phyloP scores from a whole-genome alignment of 2,329 filamentous ascomycete species.

The Colletotrichum incanum region DNA sequence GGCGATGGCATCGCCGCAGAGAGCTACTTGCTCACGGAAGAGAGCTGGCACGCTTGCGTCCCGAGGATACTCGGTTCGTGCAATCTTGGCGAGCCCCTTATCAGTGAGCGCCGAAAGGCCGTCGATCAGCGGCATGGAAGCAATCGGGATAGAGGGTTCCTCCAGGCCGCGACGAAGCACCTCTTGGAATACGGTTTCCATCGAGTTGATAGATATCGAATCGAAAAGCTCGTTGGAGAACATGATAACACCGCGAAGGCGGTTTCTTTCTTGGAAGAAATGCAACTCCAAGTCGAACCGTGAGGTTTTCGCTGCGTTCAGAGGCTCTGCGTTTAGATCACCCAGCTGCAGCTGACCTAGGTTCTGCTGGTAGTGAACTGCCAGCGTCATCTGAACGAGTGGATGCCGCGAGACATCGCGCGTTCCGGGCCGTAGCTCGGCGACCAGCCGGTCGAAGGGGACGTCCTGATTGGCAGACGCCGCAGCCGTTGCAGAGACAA shows the following conservation, averaged over 20 bases:
- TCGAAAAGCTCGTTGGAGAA: slow-evolving; percentile 40
- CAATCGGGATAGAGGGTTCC: background rate
- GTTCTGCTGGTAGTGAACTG: slow-evolving; percentile 20
- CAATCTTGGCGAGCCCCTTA: slow-evolving; percentile 36
- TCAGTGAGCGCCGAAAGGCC: slow-evolving; percentile 23
- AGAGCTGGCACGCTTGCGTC: slow-evolving; percentile 46
- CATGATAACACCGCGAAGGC: slow-evolving; percentile 35
- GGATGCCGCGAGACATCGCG: slow-evolving; percentile 18
- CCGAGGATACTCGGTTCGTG: slow-evolving; percentile 35
- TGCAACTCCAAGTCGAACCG: slow-evolving; percentile 42
- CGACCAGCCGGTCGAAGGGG: slow-evolving; percentile 11
- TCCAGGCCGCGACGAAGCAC: background rate
- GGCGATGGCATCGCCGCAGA: slow-evolving; percentile 33
- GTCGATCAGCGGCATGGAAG: slow-evolving; percentile 3
- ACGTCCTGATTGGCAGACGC: slow-evolving; percentile 46
- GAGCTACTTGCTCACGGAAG: slow-evolving; percentile 44
- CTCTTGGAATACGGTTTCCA: slow-evolving; percentile 36
- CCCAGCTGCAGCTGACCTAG: slow-evolving; percentile 13
- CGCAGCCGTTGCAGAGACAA: slow-evolving; percentile 19
- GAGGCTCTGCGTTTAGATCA: background rate
- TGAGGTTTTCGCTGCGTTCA: slow-evolving; percentile 18
- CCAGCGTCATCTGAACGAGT: slow-evolving; percentile 19
- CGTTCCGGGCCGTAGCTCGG: slow-evolving; percentile 3
- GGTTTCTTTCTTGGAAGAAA: slow-evolving; percentile 43
- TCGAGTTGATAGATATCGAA: slow-evolving; percentile 44